Conservation (phyloP, 805 yeast genomes). For the Monosporozyma solicola region DNA sequence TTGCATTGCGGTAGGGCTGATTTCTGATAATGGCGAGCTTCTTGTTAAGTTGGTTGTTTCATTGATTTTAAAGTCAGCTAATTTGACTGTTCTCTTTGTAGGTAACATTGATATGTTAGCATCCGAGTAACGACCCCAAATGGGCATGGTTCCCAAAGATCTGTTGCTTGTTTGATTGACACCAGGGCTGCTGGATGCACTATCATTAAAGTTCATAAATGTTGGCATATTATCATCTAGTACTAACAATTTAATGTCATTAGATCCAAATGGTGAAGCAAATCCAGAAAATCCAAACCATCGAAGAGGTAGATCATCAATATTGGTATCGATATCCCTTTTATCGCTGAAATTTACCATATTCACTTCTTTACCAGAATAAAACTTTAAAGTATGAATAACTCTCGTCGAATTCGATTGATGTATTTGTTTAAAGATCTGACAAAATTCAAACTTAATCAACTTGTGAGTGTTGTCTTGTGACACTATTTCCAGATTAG, state of each 20-base stretch:
- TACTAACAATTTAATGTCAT: slow-evolving; percentile 28
- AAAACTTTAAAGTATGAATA: slow-evolving; percentile 28
- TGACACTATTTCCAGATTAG: slow-evolving; percentile 5
- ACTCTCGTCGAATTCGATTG: slow-evolving; percentile 4
- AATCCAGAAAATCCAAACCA: slow-evolving; percentile 35
- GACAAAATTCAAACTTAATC: slow-evolving; percentile 28
- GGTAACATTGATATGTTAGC: slow-evolving; percentile 20
- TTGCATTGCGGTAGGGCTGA: neutral
- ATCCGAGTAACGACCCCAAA: slow-evolving; percentile 26
- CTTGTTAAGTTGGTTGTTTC: slow-evolving; percentile 7
- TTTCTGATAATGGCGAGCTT: neutral
- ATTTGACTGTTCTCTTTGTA: slow-evolving; percentile 18
- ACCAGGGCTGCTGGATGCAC: neutral
- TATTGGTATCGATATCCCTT: slow-evolving; percentile 28
- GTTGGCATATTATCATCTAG: slow-evolving; percentile 30
- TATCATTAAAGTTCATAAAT: slow-evolving; percentile 14
- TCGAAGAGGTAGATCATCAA: slow-evolving; percentile 28
- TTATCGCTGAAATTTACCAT: slow-evolving; percentile 27
- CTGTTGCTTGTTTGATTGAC: slow-evolving; percentile 5
- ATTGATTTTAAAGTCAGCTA: slow-evolving; percentile 20
- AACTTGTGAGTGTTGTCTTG: neutral
- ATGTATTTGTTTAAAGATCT: slow-evolving; percentile 18
- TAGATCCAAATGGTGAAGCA: slow-evolving; percentile 30
- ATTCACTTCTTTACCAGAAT: slow-evolving; percentile 13
- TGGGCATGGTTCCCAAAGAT: slow-evolving; percentile 18